Conservation (phyloP, 148 eudicot genomes). For the Pharnaceum exiguum region DNA sequence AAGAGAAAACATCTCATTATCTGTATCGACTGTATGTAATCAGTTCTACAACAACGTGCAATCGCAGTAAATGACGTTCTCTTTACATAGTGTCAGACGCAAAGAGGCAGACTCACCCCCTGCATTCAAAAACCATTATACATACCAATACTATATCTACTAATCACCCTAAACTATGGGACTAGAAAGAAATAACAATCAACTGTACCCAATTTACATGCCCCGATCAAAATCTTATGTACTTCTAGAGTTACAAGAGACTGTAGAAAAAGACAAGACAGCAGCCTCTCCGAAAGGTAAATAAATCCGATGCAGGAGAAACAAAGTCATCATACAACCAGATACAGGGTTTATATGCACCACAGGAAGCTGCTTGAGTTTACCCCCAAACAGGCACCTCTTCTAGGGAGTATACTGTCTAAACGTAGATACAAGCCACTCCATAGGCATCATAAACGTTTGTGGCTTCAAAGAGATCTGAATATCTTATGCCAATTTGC, state of each 20-base stretch:
- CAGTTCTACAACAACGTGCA: slow-evolving; percentile 6
- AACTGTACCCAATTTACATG: slow-evolving; percentile 44
- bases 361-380: not conserved
- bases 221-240: slow-evolving; percentile 36
- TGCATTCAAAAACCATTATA: slow-evolving; percentile 7
- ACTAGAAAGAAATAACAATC: slow-evolving; percentile 6
- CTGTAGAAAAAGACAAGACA: not conserved
- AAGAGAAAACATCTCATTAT: slow-evolving; percentile 5
- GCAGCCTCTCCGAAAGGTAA: slow-evolving; percentile 7
- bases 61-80: not conserved
- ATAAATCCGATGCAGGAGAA: slow-evolving; percentile 8
- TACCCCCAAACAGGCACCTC: not conserved
- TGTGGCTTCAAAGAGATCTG: slow-evolving; percentile 6
- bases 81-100: slow-evolving; percentile 6
- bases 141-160: slow-evolving; percentile 9
- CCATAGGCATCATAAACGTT: not conserved
- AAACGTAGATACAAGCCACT: slow-evolving; percentile 1
- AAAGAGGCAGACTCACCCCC: not conserved
- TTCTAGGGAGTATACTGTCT: slow-evolving; percentile 3
- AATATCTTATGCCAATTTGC: slow-evolving; percentile 3
- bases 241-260: slow-evolving; percentile 33
- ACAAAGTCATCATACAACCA: slow-evolving; percentile 17
- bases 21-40: slow-evolving; percentile 1
- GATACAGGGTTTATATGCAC: slow-evolving; percentile 20
- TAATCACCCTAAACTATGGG: not conserved